Conservation (phyloP, 2,329 filamentous ascomycete species). For the Ophiocordyceps camponoti-saundersi region DNA sequence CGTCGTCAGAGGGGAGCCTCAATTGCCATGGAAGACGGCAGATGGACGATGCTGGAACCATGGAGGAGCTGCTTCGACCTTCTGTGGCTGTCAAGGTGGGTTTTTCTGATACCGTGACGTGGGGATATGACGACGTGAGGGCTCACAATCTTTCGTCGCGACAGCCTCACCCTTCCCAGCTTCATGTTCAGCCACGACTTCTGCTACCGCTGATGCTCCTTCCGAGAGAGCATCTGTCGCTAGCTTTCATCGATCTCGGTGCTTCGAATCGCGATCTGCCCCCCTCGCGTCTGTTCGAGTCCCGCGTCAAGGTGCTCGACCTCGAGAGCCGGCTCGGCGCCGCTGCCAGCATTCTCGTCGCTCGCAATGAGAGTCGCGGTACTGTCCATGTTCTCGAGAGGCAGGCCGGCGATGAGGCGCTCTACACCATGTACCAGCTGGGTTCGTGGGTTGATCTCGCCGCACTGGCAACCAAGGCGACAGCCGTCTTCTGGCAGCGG, state of each 20-base stretch:
- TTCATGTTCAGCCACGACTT: constrained; percentile 33
- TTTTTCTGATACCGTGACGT: not conserved
- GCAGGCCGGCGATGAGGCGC: constrained; percentile 28
- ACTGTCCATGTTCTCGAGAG: constrained; percentile 48
- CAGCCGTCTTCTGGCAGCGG: constrained; percentile 16
- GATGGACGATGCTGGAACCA: constrained; percentile 19
- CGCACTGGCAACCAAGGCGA: constrained; percentile 31
- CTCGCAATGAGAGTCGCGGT: constrained; percentile 36
- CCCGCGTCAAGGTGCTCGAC: constrained; percentile 45
- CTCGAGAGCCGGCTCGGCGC: constrained; percentile 41
- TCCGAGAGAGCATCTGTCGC: constrained; percentile 38
- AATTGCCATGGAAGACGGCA: constrained; percentile 17
- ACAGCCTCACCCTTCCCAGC: constrained; percentile 38
- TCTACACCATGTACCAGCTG: constrained; percentile 54
- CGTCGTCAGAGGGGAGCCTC: constrained; percentile 20
- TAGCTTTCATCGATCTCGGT: constrained; percentile 44
- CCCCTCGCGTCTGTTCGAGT: constrained; percentile 39
- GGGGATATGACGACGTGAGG: not conserved
- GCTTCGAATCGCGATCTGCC: constrained; percentile 31
- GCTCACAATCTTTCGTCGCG: constrained; percentile 5
- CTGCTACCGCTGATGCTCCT: constrained; percentile 46
- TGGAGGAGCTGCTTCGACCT: constrained; percentile 33
- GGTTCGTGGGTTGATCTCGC: constrained; percentile 47
- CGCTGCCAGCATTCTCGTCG: constrained; percentile 40
- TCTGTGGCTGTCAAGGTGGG: constrained; percentile 35